These are phyloP conservation scores for Willaertia magna DNA, from an alignment of 208 protist genomes.

Conservation along the genomic window DNA sequence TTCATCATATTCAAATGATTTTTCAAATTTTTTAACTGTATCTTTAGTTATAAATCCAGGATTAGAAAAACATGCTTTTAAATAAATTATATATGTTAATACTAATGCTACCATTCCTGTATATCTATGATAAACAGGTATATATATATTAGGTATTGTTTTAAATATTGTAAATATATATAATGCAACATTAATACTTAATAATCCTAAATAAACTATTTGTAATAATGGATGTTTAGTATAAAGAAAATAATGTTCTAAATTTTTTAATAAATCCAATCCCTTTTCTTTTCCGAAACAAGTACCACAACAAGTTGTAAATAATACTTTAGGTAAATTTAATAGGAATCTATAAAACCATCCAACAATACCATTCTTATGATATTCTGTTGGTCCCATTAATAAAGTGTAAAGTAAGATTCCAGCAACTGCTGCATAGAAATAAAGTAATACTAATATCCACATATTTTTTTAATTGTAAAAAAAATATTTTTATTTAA, in stretches of 20 bases:
- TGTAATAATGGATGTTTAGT: background rate
- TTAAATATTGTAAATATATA: background rate
- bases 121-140: background rate
- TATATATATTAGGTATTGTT: background rate
- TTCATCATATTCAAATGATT: background rate
- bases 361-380: slow-evolving; percentile 2
- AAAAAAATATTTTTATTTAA: too few species aligned
- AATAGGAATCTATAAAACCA: background rate
- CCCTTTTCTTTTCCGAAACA: background rate
- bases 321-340: background rate
- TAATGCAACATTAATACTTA: background rate
- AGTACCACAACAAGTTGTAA: background rate
- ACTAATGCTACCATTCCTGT: background rate
- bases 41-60: background rate
- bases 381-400: background rate
- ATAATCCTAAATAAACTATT: background rate
- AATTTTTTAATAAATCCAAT: background rate
- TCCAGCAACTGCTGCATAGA: background rate
- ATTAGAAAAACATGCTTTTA: background rate
- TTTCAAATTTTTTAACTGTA: background rate
- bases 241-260: background rate
- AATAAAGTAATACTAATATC: background rate
- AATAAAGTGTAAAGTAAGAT: background rate
- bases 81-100: background rate
- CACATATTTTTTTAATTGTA: background rate